Evolutionary conservation across 2,329 filamentous ascomycete species (phyloP), one percentile per base, ranked within the genome.

Genomic region (Gnomoniopsis sp.): DNA sequence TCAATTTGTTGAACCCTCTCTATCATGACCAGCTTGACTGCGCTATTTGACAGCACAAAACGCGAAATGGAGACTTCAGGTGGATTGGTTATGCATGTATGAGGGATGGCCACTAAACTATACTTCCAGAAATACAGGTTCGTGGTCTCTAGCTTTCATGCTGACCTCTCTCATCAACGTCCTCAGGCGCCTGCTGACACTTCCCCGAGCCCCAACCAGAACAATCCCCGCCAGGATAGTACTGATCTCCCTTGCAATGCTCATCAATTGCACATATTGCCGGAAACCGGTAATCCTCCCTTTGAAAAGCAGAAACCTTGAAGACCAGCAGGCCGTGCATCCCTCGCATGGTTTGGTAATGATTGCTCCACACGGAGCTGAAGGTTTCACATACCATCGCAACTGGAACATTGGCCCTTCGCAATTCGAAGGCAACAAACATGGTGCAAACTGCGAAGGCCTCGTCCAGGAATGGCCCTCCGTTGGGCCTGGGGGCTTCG

Each of bases 361-460:
- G 46, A 38, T 54, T 59, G 34, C 55, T 55, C 56, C 56, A 61
- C 10, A 51, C 57, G 11, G 55, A 17, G 14, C 22, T 52, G 49
- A 46, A 56, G 3, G 48, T 36, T 38, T 55, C 53, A 26, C 59
- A 61, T 2, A 61, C 22, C 10, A 57, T 49, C 15, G 52, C 49
- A 17, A 58, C 7, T 1, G 52, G 59, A 3, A n/a, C 22, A 15
- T 36, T 44, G 33, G 56, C 36, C 2, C 33, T 26, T 6, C 19
- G 15, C 6, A 53, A 26, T 49, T 62, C 59, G 17, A 59, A 61
- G 3, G 51, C 50, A 2, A 19, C 41, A 21, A 61, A 61, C 59
- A 61, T 59, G 52, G 58, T 56, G 34, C 59, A 61, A 10, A 41
- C 54, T 3, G 57, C 51, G 19, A 55, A 56, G 3, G 59, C 59